Evolutionary conservation across 2,329 filamentous ascomycete species (phyloP).

Genomic region (Botrytis cinerea): DNA sequence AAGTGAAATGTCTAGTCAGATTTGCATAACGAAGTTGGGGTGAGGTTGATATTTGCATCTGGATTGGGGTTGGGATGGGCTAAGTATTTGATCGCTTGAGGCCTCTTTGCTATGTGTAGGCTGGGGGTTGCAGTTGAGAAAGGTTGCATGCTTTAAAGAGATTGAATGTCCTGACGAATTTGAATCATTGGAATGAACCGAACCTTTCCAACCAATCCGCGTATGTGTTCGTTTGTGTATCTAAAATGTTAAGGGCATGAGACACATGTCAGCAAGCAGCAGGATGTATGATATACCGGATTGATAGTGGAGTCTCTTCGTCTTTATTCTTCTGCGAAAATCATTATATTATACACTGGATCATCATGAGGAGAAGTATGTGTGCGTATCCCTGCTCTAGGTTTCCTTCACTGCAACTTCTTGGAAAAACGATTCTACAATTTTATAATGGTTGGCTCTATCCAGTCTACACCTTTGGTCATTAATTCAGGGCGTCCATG

Average conservation of each 20-base stretch:
- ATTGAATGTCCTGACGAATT: background rate
- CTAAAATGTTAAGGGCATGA: no score
- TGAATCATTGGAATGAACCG: background rate
- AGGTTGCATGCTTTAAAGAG: background rate
- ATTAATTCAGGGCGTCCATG: slow-evolving; percentile 16
- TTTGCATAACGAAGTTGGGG: background rate
- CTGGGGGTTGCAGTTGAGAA: background rate
- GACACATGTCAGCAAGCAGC: background rate
- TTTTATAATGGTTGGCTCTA: slow-evolving; percentile 41
- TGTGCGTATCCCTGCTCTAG: slow-evolving; percentile 17
- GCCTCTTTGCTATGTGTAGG: background rate
- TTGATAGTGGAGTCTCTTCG: background rate
- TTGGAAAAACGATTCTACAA: slow-evolving; percentile 28
- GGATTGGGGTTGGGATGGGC: background rate
- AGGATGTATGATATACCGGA: background rate
- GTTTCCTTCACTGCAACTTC: slow-evolving; percentile 30
- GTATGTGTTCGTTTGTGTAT: background rate
- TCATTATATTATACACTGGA: background rate
- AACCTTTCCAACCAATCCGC: background rate
- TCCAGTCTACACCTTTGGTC: slow-evolving; percentile 33
- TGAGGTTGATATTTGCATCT: background rate
- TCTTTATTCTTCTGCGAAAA: background rate
- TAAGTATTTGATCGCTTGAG: background rate
- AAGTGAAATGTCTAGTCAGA: background rate
- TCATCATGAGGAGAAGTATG: slow-evolving; percentile 6